Evolutionary conservation across 108 stramenopile species (phyloP).

Genomic region (Licmophora abbreviata): DNA sequence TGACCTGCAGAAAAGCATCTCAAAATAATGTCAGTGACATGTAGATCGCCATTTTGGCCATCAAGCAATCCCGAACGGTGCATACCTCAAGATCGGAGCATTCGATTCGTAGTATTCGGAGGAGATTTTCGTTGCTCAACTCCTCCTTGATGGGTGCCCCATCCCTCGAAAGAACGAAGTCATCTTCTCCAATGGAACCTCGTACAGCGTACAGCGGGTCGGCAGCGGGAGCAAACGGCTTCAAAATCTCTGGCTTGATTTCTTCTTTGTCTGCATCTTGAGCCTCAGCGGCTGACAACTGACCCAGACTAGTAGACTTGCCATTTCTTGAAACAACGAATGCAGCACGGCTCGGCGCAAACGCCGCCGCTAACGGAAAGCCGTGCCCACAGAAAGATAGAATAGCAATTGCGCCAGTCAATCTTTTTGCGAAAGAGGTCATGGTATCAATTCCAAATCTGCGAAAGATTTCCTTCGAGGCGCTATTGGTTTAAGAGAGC

Average conservation of each 20-base stretch:
- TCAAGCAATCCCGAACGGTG: background rate
- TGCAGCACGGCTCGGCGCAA: background rate
- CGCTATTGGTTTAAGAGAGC: too few relatives aligned
- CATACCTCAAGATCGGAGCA: slow-evolving; percentile 71
- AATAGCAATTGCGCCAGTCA: too few relatives aligned
- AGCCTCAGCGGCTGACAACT: too few relatives aligned
- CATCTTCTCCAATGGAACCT: slow-evolving; percentile 47
- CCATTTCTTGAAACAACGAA: background rate
- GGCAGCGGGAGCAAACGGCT: slow-evolving; percentile 56
- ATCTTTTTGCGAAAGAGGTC: too few relatives aligned
- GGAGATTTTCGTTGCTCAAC: slow-evolving; percentile 73
- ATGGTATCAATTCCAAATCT: too few relatives aligned
- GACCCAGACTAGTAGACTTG: too few relatives aligned
- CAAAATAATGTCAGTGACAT: background rate
- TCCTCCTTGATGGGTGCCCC: slow-evolving; percentile 68
- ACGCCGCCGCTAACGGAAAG: background rate
- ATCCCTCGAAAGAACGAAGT: slow-evolving; percentile 51
- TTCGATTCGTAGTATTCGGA: slow-evolving; percentile 54
- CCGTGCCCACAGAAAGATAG: background rate
- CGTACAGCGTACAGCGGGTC: slow-evolving; percentile 44
- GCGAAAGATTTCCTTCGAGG: too few relatives aligned
- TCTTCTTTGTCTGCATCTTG: too few relatives aligned
- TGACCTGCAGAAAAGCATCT: slow-evolving; percentile 22
- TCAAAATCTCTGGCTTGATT: slow-evolving; percentile 13
- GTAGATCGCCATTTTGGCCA: background rate